Percentiles rank a stretch among this genome's conserved stretches.
phyloP scores from a whole-genome alignment of 331 rosid genomes.

The Stylosanthes scabra region DNA sequence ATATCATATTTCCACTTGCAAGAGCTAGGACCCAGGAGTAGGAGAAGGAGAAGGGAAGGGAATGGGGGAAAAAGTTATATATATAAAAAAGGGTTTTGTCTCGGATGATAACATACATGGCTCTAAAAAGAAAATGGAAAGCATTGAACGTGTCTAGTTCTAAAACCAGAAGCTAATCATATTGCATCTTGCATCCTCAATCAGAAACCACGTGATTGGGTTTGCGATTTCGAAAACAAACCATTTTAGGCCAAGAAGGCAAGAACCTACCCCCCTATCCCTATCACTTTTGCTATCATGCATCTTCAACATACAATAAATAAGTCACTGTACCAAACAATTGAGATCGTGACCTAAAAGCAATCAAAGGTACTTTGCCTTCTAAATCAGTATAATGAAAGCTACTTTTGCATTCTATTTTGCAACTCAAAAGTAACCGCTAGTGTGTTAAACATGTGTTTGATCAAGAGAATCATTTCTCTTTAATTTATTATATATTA shows the following conservation, averaged over 20 bases:
- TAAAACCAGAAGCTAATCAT: background rate
- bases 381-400: background rate
- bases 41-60: background rate
- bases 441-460: background rate
- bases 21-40: background rate
- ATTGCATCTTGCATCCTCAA: background rate
- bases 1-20: constrained; percentile 33
- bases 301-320: background rate
- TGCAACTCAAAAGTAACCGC: background rate
- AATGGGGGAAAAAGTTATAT: no score
- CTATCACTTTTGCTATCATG: background rate
- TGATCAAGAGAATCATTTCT: background rate
- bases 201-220: constrained; percentile 28
- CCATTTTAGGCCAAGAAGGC: constrained; percentile 37
- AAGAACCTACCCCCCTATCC: constrained; percentile 13
- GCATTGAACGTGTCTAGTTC: constrained; percentile 18
- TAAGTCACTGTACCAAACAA: background rate
- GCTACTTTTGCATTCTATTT: no score
- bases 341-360: background rate
- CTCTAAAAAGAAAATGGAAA: constrained; percentile 5
- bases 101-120: constrained; percentile 23
- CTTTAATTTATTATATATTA: no score
- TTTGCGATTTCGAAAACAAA: constrained; percentile 12
- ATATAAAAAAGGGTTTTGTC: background rate
- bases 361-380: background rate